phyloP scores from a whole-genome alignment of 2,329 filamentous ascomycete genomes.

The Aspergillus melleus region DNA sequence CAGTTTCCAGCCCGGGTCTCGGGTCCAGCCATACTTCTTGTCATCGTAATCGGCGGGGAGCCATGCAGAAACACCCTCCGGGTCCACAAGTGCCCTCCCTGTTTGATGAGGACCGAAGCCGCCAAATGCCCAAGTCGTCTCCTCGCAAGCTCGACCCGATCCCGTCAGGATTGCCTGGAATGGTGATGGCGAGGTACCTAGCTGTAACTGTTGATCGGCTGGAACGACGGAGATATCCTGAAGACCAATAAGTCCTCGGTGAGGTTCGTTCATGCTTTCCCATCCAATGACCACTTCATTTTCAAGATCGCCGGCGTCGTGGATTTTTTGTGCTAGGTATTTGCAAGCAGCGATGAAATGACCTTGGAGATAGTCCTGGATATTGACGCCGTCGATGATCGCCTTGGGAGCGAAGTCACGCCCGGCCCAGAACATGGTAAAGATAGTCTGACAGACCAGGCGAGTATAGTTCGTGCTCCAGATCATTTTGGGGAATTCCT shows the following conservation, averaged over 20 bases:
- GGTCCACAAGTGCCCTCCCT: constrained; percentile 79
- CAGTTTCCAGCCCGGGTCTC: constrained; percentile 83
- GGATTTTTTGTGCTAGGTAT: constrained; percentile 79
- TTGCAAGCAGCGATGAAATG: constrained; percentile 81
- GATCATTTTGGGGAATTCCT: constrained; percentile 94
- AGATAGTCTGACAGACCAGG: constrained; percentile 83
- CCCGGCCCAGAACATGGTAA: constrained; percentile 91
- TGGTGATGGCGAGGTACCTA: constrained; percentile 87
- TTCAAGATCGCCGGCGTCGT: constrained; percentile 85
- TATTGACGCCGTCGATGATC: constrained; percentile 90
- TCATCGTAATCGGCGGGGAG: constrained; percentile 81
- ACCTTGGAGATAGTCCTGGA: constrained; percentile 88
- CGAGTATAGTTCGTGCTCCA: constrained; percentile 98
- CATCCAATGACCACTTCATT: constrained; percentile 88
- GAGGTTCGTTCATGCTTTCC: constrained; percentile 96
- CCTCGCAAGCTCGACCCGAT: constrained; percentile 85
- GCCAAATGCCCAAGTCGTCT: constrained; percentile 92
- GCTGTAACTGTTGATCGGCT: constrained; percentile 83
- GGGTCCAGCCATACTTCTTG: constrained; percentile 82
- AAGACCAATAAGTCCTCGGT: constrained; percentile 81
- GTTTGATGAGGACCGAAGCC: constrained; percentile 89
- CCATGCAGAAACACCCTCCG: constrained; percentile 83
- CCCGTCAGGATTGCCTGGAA: constrained; percentile 93
- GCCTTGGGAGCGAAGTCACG: constrained; percentile 93
- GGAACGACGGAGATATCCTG: constrained; percentile 80